Evolutionary conservation across 2,329 filamentous ascomycete species (phyloP).

Genomic region (Penicillium freii): DNA sequence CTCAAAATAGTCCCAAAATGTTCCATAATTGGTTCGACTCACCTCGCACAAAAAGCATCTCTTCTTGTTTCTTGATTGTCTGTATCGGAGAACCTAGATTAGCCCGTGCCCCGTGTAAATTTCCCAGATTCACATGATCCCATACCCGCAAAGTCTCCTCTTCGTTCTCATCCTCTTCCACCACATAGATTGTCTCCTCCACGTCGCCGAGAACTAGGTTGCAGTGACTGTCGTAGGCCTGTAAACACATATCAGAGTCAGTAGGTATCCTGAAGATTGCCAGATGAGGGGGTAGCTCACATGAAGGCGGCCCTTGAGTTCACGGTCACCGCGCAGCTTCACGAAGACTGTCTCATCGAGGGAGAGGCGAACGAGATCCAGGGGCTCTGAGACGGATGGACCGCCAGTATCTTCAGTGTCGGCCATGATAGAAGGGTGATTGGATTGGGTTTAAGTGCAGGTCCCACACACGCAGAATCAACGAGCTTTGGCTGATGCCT

Average conservation of each 20-base stretch:
- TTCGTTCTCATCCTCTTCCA: constrained; percentile 81
- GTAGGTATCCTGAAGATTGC: constrained; percentile 6
- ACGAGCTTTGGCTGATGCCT: constrained; percentile 21
- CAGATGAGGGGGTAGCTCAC: constrained; percentile 54
- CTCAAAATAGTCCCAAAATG: neutral
- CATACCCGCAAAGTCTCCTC: constrained; percentile 69
- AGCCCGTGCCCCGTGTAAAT: constrained; percentile 6
- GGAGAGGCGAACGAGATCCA: constrained; percentile 91
- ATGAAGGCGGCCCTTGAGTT: constrained; percentile 91
- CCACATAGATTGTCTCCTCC: constrained; percentile 92
- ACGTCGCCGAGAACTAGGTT: constrained; percentile 95
- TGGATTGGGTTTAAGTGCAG: constrained; percentile 8
- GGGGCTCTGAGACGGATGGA: constrained; percentile 76
- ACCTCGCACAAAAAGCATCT: constrained; percentile 99
- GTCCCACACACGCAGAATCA: constrained; percentile 19
- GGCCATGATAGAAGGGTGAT: constrained; percentile 60
- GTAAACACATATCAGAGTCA: constrained; percentile 13
- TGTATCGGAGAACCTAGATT: constrained; percentile 38
- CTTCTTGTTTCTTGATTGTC: constrained; percentile 94
- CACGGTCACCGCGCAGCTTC: constrained; percentile 91
- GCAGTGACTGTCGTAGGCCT: constrained; percentile 99
- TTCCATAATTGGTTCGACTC: constrained; percentile 30
- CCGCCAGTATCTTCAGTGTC: constrained; percentile 70
- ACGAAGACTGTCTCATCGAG: constrained; percentile 97
- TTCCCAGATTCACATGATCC: constrained; percentile 18